These are phyloP conservation scores for Tubosaeta sp. DNA, from an alignment of 768 basidiomycete genomes.

Conservation along the genomic window DNA sequence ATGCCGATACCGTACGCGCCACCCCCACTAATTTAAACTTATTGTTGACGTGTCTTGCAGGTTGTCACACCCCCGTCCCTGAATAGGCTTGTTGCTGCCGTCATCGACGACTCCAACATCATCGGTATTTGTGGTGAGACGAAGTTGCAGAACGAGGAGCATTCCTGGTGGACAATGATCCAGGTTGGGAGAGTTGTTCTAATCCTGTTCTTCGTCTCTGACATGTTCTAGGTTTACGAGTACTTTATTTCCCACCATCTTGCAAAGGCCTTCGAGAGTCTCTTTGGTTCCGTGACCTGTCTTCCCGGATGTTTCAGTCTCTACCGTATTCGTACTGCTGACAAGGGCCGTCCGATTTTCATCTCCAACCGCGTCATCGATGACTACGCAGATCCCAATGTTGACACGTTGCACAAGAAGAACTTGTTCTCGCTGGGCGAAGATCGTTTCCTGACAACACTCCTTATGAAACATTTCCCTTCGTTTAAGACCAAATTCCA, in stretches of 20 bases:
- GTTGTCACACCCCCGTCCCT: constrained; percentile 61
- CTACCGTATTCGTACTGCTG: constrained; percentile 66
- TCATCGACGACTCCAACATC: constrained; percentile 56
- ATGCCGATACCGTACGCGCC: constrained; percentile 57
- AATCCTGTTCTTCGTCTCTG: not conserved
- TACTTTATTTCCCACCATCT: constrained; percentile 68
- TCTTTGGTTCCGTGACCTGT: constrained; percentile 70
- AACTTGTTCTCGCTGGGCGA: constrained; percentile 66
- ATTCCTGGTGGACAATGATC: constrained; percentile 77
- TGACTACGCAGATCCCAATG: constrained; percentile 61
- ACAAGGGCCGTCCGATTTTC: constrained; percentile 68
- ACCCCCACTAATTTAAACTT: not conserved
- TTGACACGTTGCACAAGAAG: constrained; percentile 71
- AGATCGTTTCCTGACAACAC: constrained; percentile 66
- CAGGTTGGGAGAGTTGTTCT: constrained; percentile 38
- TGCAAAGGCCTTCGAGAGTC: constrained; percentile 63
- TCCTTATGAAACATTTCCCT: constrained; percentile 69
- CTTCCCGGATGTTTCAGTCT: constrained; percentile 72
- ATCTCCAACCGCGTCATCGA: constrained; percentile 69
- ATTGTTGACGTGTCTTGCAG: constrained; percentile 31
- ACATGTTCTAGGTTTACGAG: constrained; percentile 49
- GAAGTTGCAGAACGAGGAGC: constrained; percentile 61
- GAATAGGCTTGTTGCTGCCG: constrained; percentile 62
- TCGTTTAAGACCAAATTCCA: constrained; percentile 68
- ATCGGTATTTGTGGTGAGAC: constrained; percentile 72